Evolutionary conservation across 306 rosid genomes (phyloP), one percentile per base, ranked within the genome.

Genomic region (Fragaria vesca): DNA sequence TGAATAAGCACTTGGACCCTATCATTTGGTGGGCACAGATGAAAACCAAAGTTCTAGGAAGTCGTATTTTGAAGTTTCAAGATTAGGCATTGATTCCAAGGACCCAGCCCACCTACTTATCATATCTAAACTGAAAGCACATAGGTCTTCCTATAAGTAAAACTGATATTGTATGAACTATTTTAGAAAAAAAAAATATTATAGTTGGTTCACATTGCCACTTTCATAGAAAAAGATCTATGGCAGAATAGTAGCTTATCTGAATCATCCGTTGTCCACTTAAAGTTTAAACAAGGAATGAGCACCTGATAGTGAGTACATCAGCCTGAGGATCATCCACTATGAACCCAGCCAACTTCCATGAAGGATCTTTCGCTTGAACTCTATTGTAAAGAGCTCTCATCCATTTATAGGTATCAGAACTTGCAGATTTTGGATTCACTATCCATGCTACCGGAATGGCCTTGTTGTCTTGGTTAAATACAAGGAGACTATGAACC

Each of bases 371-470:
- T 88, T 94, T 95, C 5, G 88, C 85, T 72, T 76, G 89, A 81
- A 93, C 93, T 91, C 96, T 91, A 73, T 89, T 89, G 84, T 81
- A 87, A 71, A 91, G 94, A 71, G 96, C 97, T 77, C 99, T 90
- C 97, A 95, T 91, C 98, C 98, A 95, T 80, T 92, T 91, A 83
- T 95, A 86, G 40, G 89, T 69, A 80, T 92, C 88, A 52, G 71
- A 86, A 77, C 88, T 81, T 52, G 90, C 81, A 88, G 81, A 84
- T 60, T 84, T 88, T 32, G 98, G 97, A 76, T 90, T 73, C 75
- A 93, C 86, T 71, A 93, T 85, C 98, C 98, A 93, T 36, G 97
- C 99, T 66, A 95, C 93, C 8, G 97, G 99, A 73, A 95, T 89
- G 73, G 96, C 96, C 71, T 87, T 93, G 88, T 91, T 89, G 81